These are phyloP conservation scores for Neoarthrinium moseri DNA, from an alignment of 2,329 filamentous ascomycete genomes.

Conservation along the genomic window DNA sequence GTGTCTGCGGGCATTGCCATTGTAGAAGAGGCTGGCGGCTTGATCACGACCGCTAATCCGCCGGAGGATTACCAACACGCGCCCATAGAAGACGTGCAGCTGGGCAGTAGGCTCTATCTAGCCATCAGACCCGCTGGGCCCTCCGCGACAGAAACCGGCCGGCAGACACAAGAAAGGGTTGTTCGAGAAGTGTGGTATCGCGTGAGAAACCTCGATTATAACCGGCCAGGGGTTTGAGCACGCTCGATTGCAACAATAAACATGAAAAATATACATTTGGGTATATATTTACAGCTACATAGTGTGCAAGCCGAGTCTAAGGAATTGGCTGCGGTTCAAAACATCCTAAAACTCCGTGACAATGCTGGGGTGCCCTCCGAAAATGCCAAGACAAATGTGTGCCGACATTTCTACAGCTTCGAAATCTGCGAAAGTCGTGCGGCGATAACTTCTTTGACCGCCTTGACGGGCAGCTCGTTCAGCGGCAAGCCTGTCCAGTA, in stretches of 20 bases:
- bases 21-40: slow-evolving; percentile 69
- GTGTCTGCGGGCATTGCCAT: slow-evolving; percentile 75
- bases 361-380: no score
- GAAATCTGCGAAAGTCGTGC: slow-evolving; percentile 36
- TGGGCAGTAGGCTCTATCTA: slow-evolving; percentile 70
- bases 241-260: background rate
- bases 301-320: no score
- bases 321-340: no score
- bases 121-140: slow-evolving; percentile 69
- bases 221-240: slow-evolving; percentile 55
- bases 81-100: slow-evolving; percentile 55
- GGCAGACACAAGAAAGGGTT: slow-evolving; percentile 67
- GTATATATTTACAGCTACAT: slow-evolving; percentile 8
- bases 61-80: slow-evolving; percentile 56
- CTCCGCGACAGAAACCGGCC: slow-evolving; percentile 58
- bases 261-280: background rate
- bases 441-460: slow-evolving; percentile 54
- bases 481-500: slow-evolving; percentile 65
- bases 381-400: background rate
- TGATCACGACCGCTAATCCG: slow-evolving; percentile 73
- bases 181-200: slow-evolving; percentile 73
- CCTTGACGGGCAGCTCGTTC: slow-evolving; percentile 56
- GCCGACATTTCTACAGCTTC: slow-evolving; percentile 18
- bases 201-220: slow-evolving; percentile 65
- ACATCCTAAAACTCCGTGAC: no score